Evolutionary conservation across 352 stramenopile species (phyloP).

Genomic region (Phytophthora multivora): DNA sequence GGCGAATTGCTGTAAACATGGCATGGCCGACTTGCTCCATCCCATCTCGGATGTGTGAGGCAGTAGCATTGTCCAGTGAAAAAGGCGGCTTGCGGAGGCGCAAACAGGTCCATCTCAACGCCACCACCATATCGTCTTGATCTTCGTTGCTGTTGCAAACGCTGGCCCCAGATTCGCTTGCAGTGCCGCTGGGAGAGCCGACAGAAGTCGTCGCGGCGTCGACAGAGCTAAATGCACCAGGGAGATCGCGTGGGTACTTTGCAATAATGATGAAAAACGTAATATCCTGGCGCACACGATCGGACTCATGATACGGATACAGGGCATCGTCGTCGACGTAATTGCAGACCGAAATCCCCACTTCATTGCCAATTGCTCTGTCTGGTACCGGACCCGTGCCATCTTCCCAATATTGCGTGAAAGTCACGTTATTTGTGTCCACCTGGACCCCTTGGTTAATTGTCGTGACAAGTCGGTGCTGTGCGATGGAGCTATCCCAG

Average conservation of each 20-base stretch:
- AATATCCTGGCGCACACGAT: slow-evolving; percentile 55
- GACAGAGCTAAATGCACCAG: slow-evolving; percentile 3
- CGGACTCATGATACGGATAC: slow-evolving; percentile 44
- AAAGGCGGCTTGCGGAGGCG: slow-evolving; percentile 37
- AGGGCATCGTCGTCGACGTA: slow-evolving; percentile 54
- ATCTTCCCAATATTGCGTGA: slow-evolving; percentile 37
- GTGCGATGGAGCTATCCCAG: slow-evolving; percentile 33
- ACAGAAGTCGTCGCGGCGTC: not conserved
- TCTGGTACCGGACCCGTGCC: slow-evolving; percentile 9
- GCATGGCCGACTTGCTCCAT: slow-evolving; percentile 29
- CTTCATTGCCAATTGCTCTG: slow-evolving; percentile 23
- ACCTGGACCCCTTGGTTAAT: slow-evolving; percentile 30
- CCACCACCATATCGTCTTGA: slow-evolving; percentile 28
- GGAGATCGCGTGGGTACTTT: slow-evolving; percentile 9
- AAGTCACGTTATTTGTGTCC: slow-evolving; percentile 48
- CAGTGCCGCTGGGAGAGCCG: not conserved
- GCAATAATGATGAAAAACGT: slow-evolving; percentile 45
- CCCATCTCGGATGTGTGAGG: slow-evolving; percentile 22
- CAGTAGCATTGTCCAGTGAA: slow-evolving; percentile 16
- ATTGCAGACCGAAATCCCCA: slow-evolving; percentile 44
- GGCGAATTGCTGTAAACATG: slow-evolving; percentile 30
- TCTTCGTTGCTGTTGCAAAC: not conserved
- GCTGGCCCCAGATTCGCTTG: not conserved
- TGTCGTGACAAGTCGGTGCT: slow-evolving; percentile 44
- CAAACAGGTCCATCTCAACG: slow-evolving; percentile 42